Base-by-base conservation (phyloP, 768 basidiomycete species). In the Hygrocybe punicea region DNA sequence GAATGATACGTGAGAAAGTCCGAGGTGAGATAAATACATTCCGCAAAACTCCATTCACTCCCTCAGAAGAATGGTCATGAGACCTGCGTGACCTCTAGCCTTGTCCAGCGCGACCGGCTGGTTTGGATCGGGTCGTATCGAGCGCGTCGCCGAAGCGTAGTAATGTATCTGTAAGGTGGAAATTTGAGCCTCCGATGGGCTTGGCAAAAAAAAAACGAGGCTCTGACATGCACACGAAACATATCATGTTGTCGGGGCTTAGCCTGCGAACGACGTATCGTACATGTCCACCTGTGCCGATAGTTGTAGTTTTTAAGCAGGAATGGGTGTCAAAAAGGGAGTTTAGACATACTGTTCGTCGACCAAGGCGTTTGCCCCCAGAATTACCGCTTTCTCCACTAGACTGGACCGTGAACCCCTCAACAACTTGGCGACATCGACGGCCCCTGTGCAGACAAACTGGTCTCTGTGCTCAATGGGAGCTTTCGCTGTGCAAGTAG, bases 51-150 rank as follows among this genome's bases (percentile, higher is more conserved):
- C 14, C 37, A 29, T 14, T 44, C 47, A 44, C 13, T 57, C 49
- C 40, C 84, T 76, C 47, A 71, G 73, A 50, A 85, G 23, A 65
- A 90, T 81, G 37, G 86, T 89, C 89, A 91, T 91, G 29, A 89
- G 77, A 8, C 89, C 89, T 2, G 85, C 84, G 6, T 91, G 77
- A 60, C 80, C 78, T 61, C 73, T 79, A 49, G 80, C 83, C 57
- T 80, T 77, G 57, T 86, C 81, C 47, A 89, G 66, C 1, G 82
- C 81, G 23, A 89, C 81, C 1, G 87, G 87, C 23, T 74, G 76
- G 62, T 78, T 79, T 13, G 87, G 82, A 67, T 91, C 86, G 2
- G 74, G 69, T 2, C 61, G 61, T 7, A 70, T 64, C 2, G 84
- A 82, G 51, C 78, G 80, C 2, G 84, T 80, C 4, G 85, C 84